Evolutionary conservation across 108 stramenopile species (phyloP).

Genomic region (Nitzschia putrida): DNA sequence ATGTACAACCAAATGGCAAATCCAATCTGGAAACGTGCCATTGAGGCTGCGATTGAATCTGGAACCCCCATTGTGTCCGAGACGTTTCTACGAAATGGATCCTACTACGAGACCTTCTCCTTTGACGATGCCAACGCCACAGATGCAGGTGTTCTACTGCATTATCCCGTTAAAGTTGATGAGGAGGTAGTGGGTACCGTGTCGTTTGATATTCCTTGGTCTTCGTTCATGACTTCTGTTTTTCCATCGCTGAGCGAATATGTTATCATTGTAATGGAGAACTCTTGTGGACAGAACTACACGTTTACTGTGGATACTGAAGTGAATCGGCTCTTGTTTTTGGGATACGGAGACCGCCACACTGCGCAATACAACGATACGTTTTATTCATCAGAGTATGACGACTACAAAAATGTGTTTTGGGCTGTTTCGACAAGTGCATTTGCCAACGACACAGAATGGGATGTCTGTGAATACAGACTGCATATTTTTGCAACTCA

Average conservation of each 20-base stretch:
- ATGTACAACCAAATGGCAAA: neutral
- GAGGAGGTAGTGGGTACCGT: constrained; percentile 36
- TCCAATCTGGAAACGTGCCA: neutral
- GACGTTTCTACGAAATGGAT: neutral
- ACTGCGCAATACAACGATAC: constrained; percentile 33
- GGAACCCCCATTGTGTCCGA: neutral
- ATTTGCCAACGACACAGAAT: neutral
- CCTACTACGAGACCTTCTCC: neutral
- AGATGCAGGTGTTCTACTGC: neutral
- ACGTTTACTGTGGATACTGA: constrained; percentile 42
- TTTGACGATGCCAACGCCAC: neutral
- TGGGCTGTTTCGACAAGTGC: neutral
- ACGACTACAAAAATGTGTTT: neutral
- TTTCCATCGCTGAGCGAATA: constrained; percentile 47
- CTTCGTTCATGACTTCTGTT: constrained; percentile 26
- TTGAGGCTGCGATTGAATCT: neutral
- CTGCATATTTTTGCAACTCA: constrained; percentile 49
- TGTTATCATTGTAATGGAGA: constrained; percentile 48
- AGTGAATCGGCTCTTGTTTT: constrained; percentile 16
- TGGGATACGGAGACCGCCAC: constrained; percentile 57
- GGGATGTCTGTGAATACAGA: constrained; percentile 41
- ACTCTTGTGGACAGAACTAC: constrained; percentile 39
- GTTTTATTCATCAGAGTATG: neutral
- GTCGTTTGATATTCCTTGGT: constrained; percentile 45
- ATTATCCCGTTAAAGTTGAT: neutral